Conservation (phyloP, 2,329 filamentous ascomycete species). For the Beauveria rudraprayagi region DNA sequence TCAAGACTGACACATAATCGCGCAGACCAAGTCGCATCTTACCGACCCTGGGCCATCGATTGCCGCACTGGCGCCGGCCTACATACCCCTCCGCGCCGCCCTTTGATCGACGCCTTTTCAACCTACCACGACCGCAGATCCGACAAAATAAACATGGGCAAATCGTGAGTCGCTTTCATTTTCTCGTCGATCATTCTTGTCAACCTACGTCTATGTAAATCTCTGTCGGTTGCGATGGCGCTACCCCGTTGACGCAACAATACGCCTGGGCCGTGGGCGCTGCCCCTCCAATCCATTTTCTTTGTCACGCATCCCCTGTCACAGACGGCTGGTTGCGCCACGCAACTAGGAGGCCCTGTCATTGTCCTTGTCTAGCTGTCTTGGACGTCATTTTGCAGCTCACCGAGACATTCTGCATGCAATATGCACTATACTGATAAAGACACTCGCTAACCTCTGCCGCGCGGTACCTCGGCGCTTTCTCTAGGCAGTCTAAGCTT, state of each 20-base stretch:
- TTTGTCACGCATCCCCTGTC: neutral
- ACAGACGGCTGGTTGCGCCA: neutral
- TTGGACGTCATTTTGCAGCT: neutral
- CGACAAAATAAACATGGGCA: conserved; percentile 5
- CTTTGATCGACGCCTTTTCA: neutral
- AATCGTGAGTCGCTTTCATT: conserved; percentile 7
- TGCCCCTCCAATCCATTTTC: neutral
- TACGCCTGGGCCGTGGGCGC: neutral
- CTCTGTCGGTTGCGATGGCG: neutral
- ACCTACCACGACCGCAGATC: neutral
- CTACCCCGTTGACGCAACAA: neutral
- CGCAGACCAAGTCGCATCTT: neutral
- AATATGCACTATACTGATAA: neutral
- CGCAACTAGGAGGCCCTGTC: neutral
- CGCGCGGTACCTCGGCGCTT: conserved; percentile 14
- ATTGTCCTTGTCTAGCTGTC: neutral
- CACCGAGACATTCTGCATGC: neutral
- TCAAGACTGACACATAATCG: neutral
- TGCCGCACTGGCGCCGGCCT: conserved; percentile 2
- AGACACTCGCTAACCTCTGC: neutral
- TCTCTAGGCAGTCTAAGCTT: conserved; percentile 86
- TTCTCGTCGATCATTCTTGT: neutral
- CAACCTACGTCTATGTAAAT: neutral
- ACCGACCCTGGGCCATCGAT: neutral
- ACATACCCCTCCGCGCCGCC: neutral